A percentile compares a stretch with the other conserved stretches of the same genome.
These are phyloP conservation scores for Globisporangium viniferum DNA, from an alignment of 352 stramenopile genomes.

Conservation along the genomic window DNA sequence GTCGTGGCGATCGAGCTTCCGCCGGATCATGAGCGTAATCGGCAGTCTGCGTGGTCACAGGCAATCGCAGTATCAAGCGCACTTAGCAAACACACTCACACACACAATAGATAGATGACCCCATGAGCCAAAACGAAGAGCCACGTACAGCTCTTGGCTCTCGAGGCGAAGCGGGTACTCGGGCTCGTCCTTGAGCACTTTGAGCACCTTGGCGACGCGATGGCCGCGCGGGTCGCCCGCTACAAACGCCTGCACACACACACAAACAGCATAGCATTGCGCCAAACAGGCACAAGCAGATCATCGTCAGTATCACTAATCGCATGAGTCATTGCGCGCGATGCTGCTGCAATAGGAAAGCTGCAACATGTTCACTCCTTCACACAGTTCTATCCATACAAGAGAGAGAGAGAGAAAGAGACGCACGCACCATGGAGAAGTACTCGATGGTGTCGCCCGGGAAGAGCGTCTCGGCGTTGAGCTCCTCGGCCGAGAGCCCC, in stretches of 20 bases:
- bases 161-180: constrained; percentile 66
- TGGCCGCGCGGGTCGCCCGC: constrained; percentile 65
- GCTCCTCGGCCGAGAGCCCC: constrained; percentile 52
- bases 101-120: background rate
- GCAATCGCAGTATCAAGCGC: background rate
- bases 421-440: constrained; percentile 55
- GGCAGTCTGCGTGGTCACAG: constrained; percentile 33
- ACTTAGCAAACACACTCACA: background rate
- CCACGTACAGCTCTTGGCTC: constrained; percentile 63
- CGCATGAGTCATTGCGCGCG: background rate
- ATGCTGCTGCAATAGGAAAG: background rate
- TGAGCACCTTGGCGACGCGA: constrained; percentile 56
- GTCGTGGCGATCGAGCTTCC: constrained; percentile 53
- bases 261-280: background rate
- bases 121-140: background rate
- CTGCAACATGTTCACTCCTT: background rate
- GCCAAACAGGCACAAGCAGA: background rate
- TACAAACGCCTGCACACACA: constrained; percentile 48
- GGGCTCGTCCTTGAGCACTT: constrained; percentile 34
- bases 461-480: constrained; percentile 55
- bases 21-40: constrained; percentile 66
- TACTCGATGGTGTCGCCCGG: constrained; percentile 77
- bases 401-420: background rate
- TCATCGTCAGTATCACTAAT: background rate
- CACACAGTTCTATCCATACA: too few relatives aligned